Evolutionary conservation across 106 monocot species (phyloP).

Genomic region (Dendrobium chrysotoxum): DNA sequence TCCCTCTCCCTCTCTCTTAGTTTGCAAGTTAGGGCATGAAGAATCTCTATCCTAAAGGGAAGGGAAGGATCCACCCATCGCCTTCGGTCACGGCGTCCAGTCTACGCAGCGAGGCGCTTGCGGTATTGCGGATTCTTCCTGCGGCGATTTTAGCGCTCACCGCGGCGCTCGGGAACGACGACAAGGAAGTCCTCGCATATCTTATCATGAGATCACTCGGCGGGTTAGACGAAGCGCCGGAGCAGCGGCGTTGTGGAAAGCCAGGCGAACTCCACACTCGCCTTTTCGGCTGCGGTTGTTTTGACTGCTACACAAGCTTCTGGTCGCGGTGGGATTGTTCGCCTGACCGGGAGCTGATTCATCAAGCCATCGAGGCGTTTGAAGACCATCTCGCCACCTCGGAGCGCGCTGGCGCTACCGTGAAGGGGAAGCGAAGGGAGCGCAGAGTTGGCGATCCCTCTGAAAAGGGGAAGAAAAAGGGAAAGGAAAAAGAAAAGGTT

Average conservation of each 20-base stretch:
- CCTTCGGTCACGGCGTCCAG: slow-evolving; percentile 2
- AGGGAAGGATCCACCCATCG: slow-evolving; percentile 46
- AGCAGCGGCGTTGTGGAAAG: not conserved
- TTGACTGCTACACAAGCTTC: slow-evolving; percentile 53
- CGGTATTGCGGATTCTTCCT: slow-evolving; percentile 18
- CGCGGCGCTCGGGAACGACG: slow-evolving; percentile 15
- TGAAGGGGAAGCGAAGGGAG: not conserved
- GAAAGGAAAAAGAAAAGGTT: slow-evolving; percentile 11
- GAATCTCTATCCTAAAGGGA: slow-evolving; percentile 37
- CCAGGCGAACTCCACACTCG: slow-evolving; percentile 12
- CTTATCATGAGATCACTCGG: slow-evolving; percentile 16
- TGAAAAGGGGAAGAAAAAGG: slow-evolving; percentile 10
- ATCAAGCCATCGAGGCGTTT: slow-evolving; percentile 55
- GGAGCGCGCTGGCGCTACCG: slow-evolving; percentile 2
- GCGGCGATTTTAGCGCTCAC: slow-evolving; percentile 19
- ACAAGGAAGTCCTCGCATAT: slow-evolving; percentile 30
- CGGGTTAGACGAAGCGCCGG: not conserved
- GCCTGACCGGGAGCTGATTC: slow-evolving; percentile 35
- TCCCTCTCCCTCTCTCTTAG: not conserved
- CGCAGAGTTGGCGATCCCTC: not conserved
- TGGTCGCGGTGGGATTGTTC: slow-evolving; percentile 59
- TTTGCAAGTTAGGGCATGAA: slow-evolving; percentile 16
- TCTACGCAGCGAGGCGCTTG: slow-evolving; percentile 4
- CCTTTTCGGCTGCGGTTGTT: slow-evolving; percentile 43
- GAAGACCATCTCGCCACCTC: slow-evolving; percentile 41